These are phyloP conservation scores for Ailanthus altissimus DNA, from an alignment of 345 rosid genomes.

Conservation along the genomic window DNA sequence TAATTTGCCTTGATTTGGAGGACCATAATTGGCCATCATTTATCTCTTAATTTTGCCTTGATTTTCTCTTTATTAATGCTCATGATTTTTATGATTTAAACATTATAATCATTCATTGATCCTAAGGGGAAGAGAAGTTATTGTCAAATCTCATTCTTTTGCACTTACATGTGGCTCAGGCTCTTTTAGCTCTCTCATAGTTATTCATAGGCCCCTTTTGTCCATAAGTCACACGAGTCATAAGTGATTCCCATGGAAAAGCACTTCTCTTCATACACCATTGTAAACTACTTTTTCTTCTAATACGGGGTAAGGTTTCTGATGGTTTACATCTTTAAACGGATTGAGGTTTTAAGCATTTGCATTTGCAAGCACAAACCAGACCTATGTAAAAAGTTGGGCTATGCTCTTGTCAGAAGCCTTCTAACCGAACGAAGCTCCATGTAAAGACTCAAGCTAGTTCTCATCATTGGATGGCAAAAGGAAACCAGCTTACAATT, in stretches of 20 bases:
- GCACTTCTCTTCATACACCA: neutral
- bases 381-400: neutral
- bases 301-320: neutral
- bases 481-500: neutral
- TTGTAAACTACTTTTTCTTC: neutral
- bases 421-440: neutral
- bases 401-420: neutral
- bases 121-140: no score
- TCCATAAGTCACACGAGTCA: neutral
- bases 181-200: neutral
- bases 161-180: neutral
- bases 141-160: no score
- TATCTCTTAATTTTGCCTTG: no score
- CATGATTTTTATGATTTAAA: no score
- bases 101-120: no score
- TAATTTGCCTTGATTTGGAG: no score
- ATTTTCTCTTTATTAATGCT: no score
- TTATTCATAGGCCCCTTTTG: neutral
- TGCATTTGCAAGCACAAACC: neutral
- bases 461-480: neutral
- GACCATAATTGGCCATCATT: no score
- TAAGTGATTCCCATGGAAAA: slow-evolving; percentile 1
- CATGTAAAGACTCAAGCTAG: neutral
- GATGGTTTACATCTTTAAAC: neutral
- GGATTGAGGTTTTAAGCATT: neutral